A percentile compares a stretch with the other conserved stretches of the same genome.
Conservation (phyloP, 2,329 filamentous ascomycete species). For the Drechslerella dactyloides region DNA sequence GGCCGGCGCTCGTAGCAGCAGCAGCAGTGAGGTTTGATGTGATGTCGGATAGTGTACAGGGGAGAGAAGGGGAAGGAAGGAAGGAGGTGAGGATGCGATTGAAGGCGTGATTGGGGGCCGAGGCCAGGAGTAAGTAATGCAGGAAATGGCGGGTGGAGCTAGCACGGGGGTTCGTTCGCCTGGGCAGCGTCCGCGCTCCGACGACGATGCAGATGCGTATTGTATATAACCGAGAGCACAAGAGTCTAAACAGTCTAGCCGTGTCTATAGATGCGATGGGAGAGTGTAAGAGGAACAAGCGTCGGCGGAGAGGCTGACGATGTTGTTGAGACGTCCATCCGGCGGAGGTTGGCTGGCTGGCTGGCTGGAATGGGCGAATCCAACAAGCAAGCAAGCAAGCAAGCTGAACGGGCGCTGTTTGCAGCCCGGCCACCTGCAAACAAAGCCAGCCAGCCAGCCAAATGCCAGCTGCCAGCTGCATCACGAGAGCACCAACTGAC, state of each 20-base stretch:
- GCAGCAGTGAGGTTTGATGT: constrained; percentile 25
- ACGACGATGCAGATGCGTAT: too few relatives aligned
- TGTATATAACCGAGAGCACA: too few relatives aligned
- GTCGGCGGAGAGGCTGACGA: constrained; percentile 6
- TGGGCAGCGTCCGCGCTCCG: constrained; percentile 35
- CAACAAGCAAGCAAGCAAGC: too few relatives aligned
- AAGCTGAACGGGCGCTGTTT: constrained; percentile 25
- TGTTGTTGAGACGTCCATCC: background rate
- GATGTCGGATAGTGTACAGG: constrained; percentile 20
- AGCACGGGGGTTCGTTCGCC: too few relatives aligned
- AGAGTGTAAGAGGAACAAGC: background rate
- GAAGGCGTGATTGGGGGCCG: constrained; percentile 37
- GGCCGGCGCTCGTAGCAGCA: constrained; percentile 48
- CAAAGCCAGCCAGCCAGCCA: background rate
- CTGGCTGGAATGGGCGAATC: background rate
- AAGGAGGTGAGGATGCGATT: constrained; percentile 36
- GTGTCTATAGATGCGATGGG: background rate
- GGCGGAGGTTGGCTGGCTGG: background rate
- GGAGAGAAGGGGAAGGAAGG: constrained; percentile 21
- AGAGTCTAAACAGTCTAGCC: background rate
- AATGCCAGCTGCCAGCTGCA: constrained; percentile 21
- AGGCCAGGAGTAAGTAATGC: background rate
- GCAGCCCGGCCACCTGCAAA: constrained; percentile 39
- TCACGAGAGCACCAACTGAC: constrained; percentile 50
- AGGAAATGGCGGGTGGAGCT: background rate